phyloP scores from a whole-genome alignment of 805 yeast genomes.

The Candida railenensis region DNA sequence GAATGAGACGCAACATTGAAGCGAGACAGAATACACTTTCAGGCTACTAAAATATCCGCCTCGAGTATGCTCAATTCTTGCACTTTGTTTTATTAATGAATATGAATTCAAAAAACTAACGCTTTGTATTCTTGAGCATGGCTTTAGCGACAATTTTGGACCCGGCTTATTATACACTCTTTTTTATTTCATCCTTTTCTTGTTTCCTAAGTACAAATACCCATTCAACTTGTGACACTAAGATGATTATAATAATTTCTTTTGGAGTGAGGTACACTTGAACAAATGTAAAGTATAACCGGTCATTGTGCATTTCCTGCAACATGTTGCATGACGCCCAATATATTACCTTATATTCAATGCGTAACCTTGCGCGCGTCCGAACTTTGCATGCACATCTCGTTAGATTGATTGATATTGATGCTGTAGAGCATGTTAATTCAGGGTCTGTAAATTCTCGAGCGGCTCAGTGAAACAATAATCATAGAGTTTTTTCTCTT shows the following conservation, averaged over 20 bases:
- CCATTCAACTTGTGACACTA: neutral
- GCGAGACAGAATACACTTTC: neutral
- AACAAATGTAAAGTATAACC: neutral
- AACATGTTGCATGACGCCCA: neutral
- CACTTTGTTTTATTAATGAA: neutral
- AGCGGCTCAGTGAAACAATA: neutral
- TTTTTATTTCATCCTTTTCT: too few relatives aligned
- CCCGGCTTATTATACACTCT: too few relatives aligned
- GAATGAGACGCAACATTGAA: neutral
- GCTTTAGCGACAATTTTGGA: too few relatives aligned
- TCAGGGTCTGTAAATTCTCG: neutral
- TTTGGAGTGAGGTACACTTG: neutral
- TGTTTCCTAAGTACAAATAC: too few relatives aligned
- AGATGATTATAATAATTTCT: neutral
- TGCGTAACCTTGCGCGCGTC: neutral
- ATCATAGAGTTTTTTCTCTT: neutral
- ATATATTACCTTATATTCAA: neutral
- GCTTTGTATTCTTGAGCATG: too few relatives aligned
- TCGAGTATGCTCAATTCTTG: neutral
- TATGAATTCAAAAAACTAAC: too few relatives aligned
- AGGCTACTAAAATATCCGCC: neutral
- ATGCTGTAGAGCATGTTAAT: neutral
- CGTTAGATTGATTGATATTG: constrained; percentile 4
- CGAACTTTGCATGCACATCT: constrained; percentile 3
- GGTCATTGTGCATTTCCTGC: neutral